These are phyloP conservation scores for Cyberlindnera meyerae DNA, from an alignment of 805 yeast species.

Conservation along the genomic window DNA sequence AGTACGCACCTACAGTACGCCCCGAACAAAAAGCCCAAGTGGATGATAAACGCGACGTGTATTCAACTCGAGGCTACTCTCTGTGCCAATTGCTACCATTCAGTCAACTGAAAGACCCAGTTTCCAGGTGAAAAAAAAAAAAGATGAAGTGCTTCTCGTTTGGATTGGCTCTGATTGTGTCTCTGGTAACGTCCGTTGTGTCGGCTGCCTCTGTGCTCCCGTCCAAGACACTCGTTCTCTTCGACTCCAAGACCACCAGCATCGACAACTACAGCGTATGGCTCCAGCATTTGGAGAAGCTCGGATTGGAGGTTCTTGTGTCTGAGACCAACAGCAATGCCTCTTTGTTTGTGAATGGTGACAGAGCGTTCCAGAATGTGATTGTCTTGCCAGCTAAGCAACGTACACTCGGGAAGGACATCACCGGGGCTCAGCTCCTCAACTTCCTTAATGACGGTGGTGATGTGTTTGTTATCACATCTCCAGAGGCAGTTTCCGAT, in stretches of 20 bases:
- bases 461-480: slow-evolving; percentile 60
- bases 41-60: no score
- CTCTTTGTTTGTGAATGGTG: slow-evolving; percentile 37
- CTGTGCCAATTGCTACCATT: no score
- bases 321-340: slow-evolving; percentile 23
- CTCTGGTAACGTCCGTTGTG: slow-evolving; percentile 5
- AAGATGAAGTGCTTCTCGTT: no score
- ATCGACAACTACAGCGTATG: slow-evolving; percentile 8
- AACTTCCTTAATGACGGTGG: slow-evolving; percentile 66
- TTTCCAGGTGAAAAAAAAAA: no score
- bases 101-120: no score
- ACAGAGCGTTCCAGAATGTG: slow-evolving; percentile 47
- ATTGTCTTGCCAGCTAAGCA: slow-evolving; percentile 55
- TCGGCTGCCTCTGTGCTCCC: slow-evolving; percentile 13
- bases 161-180: no score
- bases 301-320: slow-evolving; percentile 32
- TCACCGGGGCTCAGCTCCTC: slow-evolving; percentile 47
- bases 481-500: slow-evolving; percentile 50
- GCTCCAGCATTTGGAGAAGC: slow-evolving; percentile 13
- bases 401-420: slow-evolving; percentile 35
- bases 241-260: slow-evolving; percentile 23
- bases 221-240: slow-evolving; percentile 16
- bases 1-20: no score
- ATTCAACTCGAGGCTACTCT: no score
- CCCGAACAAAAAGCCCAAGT: no score